phyloP scores from a whole-genome alignment of 352 stramenopile genomes.

The Globisporangium yorkense region DNA sequence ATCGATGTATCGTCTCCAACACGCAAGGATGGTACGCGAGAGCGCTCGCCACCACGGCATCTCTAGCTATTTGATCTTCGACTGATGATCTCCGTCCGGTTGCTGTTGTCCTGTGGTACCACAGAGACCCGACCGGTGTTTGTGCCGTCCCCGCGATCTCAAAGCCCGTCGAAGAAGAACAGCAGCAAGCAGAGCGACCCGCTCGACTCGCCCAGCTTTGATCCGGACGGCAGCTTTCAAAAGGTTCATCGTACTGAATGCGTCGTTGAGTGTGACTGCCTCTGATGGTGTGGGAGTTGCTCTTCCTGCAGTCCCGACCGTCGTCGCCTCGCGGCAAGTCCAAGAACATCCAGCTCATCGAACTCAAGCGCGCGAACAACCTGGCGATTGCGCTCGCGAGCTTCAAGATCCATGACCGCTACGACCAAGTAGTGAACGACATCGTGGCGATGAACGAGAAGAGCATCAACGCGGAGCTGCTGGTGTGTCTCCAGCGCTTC shows the following conservation, averaged over 20 bases:
- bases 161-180: conserved; percentile 24
- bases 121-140: conserved; percentile 43
- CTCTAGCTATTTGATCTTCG: no score
- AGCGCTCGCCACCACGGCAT: no score
- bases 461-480: conserved; percentile 44
- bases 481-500: conserved; percentile 68
- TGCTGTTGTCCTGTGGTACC: conserved; percentile 1
- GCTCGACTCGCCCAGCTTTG: conserved; percentile 5
- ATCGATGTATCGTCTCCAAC: conserved; percentile 39
- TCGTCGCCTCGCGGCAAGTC: conserved; percentile 67
- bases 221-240: conserved; percentile 35
- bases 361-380: conserved; percentile 79
- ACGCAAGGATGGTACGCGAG: conserved; percentile 33
- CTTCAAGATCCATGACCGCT: conserved; percentile 72
- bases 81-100: background rate
- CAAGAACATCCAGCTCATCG: conserved; percentile 72
- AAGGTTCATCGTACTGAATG: conserved; percentile 30
- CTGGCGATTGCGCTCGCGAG: conserved; percentile 61
- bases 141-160: conserved; percentile 44
- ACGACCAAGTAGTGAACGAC: conserved; percentile 53
- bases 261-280: background rate
- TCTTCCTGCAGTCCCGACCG: conserved; percentile 32
- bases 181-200: conserved; percentile 8
- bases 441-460: conserved; percentile 60
- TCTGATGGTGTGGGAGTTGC: background rate